Evolutionary conservation across 805 yeast genomes (phyloP), one percentile per base, ranked within the genome.

Genomic region (Candida saitoana): DNA sequence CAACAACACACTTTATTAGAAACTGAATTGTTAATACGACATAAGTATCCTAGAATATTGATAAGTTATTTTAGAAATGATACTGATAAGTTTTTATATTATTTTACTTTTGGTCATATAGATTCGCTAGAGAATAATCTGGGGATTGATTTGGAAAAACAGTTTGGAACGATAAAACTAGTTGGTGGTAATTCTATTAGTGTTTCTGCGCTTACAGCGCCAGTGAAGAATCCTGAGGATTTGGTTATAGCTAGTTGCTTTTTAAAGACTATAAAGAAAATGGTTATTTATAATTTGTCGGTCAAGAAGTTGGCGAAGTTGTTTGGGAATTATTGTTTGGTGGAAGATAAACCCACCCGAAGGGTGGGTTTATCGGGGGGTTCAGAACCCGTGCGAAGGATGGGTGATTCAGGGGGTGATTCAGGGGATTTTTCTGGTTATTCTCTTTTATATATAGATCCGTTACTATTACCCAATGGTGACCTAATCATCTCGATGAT

Each of bases 1-100:
- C 56, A 52, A 48, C 74, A 69, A 46, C 74, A 67, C 48, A 52
- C 57, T n/a, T 56, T 69, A 12, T 46, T 70, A 5, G 74, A 69
- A 43, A 47, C 67, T 34, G 75, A 70, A 45, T 54, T 70, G 16
- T 47, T 46, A 35, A 64, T 69, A 39, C 57, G 75, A 32, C 50
- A 56, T 45, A 50, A 55, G 18, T 50, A 65, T 40, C 75, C 75
- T 11, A 54, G 56, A 38, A 59, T 65, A n/a, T 55, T 70, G 16
- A 38, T 69, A 15, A 62, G 72, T 5, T 70, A 70, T 50, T 68
- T 67, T 51, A 17, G 38, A 14, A 29, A 29, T 29, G 32, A 29
- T 6, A 5, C 5, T 6, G 68, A 68, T 49, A 69, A 70, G 43
- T 54, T 59, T 29, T 50, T 70, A 11, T 69, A 61, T 51, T 54